phyloP scores from a whole-genome alignment of 1,284 basidiomycete genomes.

The Ustilago esculenta region DNA sequence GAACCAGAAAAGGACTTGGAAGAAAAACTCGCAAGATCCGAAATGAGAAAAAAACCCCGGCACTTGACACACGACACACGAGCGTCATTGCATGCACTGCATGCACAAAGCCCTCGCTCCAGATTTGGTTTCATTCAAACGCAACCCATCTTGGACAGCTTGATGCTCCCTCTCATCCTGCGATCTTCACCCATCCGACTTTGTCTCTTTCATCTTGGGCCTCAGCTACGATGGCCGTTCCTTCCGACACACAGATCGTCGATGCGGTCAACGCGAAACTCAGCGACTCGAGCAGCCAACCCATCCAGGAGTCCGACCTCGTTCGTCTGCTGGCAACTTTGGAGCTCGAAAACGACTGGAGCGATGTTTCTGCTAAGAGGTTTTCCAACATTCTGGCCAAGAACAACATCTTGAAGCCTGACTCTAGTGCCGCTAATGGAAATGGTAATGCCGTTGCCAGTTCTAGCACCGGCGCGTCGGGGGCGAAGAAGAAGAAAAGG shows the following conservation, averaged over 20 bases:
- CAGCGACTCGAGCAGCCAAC: background rate
- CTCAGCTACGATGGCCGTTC: conserved; percentile 20
- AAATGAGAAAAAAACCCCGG: background rate
- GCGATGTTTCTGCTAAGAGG: conserved; percentile 34
- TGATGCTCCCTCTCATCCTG: too few relatives aligned
- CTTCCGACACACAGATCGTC: conserved; percentile 34
- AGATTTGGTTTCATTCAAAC: too few relatives aligned
- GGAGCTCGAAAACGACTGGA: conserved; percentile 53
- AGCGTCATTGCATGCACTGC: conserved; percentile 3
- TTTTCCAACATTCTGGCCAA: conserved; percentile 32
- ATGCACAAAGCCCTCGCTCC: too few relatives aligned
- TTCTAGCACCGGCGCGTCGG: background rate
- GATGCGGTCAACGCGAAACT: conserved; percentile 21
- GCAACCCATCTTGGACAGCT: too few relatives aligned
- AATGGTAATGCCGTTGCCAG: background rate
- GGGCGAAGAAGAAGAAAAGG: conserved; percentile 29
- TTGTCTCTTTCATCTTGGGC: too few relatives aligned
- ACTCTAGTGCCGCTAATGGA: background rate
- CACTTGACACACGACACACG: conserved; percentile 7
- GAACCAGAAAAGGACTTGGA: conserved; percentile 10
- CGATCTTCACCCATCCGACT: too few relatives aligned
- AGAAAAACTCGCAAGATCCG: conserved; percentile 1
- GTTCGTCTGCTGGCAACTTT: conserved; percentile 38
- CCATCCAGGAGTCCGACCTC: conserved; percentile 13
- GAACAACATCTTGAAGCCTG: conserved; percentile 12